Evolutionary conservation across 108 stramenopile species (phyloP).

Genomic region (Skeletonema grethae): DNA sequence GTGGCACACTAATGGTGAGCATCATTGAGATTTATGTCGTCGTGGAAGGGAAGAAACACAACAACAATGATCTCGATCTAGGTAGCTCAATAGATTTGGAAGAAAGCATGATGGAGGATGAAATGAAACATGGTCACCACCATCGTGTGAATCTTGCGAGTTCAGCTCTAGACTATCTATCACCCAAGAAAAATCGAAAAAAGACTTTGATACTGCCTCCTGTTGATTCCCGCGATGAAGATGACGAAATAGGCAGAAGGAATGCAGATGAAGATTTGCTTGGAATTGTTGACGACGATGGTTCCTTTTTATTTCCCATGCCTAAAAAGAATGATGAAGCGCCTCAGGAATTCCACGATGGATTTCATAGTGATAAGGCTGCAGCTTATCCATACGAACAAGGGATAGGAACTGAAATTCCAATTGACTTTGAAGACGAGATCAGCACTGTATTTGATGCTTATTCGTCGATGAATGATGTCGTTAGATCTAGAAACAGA

Average conservation of each 20-base stretch:
- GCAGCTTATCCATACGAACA: neutral
- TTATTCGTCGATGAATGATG: conserved; percentile 3
- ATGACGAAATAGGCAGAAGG: conserved; percentile 3
- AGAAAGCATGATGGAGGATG: conserved; percentile 47
- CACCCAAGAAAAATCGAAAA: conserved; percentile 16
- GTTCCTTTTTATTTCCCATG: conserved; percentile 30
- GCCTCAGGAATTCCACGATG: neutral
- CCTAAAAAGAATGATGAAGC: neutral
- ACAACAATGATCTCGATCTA: conserved; percentile 18
- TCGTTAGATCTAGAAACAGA: neutral
- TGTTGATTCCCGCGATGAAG: conserved; percentile 27
- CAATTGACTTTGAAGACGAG: neutral
- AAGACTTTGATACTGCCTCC: conserved; percentile 6
- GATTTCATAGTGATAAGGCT: neutral
- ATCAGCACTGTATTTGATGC: conserved; percentile 2
- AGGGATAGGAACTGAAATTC: neutral
- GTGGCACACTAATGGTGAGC: conserved; percentile 77
- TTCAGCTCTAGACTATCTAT: conserved; percentile 40
- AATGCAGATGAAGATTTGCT: conserved; percentile 29
- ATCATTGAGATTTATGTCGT: conserved; percentile 85
- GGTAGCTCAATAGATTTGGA: conserved; percentile 30
- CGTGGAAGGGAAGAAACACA: conserved; percentile 36
- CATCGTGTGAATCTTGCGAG: conserved; percentile 22
- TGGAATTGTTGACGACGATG: conserved; percentile 47
- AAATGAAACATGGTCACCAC: conserved; percentile 7